Conservation (phyloP, 1,139 yeast genomes). For the Blastobotrys serpentis region DNA sequence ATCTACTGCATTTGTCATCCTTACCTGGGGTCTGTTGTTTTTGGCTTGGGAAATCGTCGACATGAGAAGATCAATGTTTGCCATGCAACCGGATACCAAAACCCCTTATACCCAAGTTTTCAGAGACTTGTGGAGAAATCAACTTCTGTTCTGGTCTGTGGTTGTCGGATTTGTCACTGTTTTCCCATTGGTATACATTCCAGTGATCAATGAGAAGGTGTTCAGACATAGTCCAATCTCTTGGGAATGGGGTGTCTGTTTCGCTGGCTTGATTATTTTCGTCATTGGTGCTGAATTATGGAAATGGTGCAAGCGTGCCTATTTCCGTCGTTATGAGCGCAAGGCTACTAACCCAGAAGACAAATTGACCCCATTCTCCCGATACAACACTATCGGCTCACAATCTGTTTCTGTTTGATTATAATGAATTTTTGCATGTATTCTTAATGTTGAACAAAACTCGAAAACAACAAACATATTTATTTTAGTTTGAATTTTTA, state of each 20-base stretch:
- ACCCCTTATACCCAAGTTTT: constrained; percentile 58
- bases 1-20: constrained; percentile 75
- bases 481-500: too few relatives aligned
- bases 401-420: not conserved
- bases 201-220: constrained; percentile 77
- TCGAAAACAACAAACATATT: not conserved
- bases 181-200: constrained; percentile 84
- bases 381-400: constrained; percentile 10
- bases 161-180: constrained; percentile 67
- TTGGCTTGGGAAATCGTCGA: constrained; percentile 92
- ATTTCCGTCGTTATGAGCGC: constrained; percentile 31
- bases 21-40: constrained; percentile 88
- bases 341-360: constrained; percentile 13
- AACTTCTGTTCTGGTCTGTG: constrained; percentile 82
- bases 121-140: constrained; percentile 69
- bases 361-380: constrained; percentile 9
- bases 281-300: constrained; percentile 62
- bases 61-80: constrained; percentile 68
- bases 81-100: constrained; percentile 68
- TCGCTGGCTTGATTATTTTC: constrained; percentile 63
- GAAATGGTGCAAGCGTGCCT: constrained; percentile 65
- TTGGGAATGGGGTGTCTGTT: constrained; percentile 81
- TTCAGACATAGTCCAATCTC: constrained; percentile 73
- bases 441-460: not conserved
- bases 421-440: constrained; percentile 6